A percentile compares a stretch with the other conserved stretches of the same genome.
phyloP scores from a whole-genome alignment of 257 asterid species.

The Orobanche coerulescens region DNA sequence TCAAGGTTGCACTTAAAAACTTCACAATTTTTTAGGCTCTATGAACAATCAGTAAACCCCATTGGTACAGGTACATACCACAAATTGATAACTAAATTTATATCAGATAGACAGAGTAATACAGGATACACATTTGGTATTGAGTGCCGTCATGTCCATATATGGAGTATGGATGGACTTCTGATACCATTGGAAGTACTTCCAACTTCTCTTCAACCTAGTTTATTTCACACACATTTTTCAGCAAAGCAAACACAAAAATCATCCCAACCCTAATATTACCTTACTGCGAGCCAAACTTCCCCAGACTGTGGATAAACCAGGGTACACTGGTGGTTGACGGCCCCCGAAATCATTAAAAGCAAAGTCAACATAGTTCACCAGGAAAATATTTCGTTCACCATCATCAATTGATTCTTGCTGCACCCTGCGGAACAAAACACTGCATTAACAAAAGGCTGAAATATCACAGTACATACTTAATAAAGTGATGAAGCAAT shows the following conservation, averaged over 20 bases:
- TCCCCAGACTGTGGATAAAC: conserved; percentile 98
- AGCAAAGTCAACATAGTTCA: conserved; percentile 88
- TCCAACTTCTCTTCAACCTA: conserved; percentile 16
- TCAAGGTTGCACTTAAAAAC: not conserved
- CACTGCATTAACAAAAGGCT: conserved; percentile 15
- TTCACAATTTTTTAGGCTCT: not conserved
- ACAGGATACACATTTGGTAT: not conserved
- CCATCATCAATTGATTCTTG: conserved; percentile 98
- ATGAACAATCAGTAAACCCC: not conserved
- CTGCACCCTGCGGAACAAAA: conserved; percentile 64
- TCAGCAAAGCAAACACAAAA: conserved; percentile 16
- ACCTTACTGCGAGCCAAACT: conserved; percentile 99
- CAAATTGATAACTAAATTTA: not conserved
- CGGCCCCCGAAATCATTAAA: conserved; percentile 99
- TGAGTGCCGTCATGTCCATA: not conserved
- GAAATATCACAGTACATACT: conserved; percentile 13
- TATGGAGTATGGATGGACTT: not conserved
- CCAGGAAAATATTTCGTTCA: conserved; percentile 87
- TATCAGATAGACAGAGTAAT: not conserved
- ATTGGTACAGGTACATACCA: not conserved
- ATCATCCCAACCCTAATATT: conserved; percentile 20
- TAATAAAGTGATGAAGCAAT: conserved; percentile 19
- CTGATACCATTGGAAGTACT: conserved; percentile 6
- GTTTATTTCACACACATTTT: not conserved
- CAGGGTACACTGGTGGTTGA: conserved; percentile 97